Base-by-base conservation (phyloP, 176 grass and related monocot species). In the Oryza rufipogon region DNA sequence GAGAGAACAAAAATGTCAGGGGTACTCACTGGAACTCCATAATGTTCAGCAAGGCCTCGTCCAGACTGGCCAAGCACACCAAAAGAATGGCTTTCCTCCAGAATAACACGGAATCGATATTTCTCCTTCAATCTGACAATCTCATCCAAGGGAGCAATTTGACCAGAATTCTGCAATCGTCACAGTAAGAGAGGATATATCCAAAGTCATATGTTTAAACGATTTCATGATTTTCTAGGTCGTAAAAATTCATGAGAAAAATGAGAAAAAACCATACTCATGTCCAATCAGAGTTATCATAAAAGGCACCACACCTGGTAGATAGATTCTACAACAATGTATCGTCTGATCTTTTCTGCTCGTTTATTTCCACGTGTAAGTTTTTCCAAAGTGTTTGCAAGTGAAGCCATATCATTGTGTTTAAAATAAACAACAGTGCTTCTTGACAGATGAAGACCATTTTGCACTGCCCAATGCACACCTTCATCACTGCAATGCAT, bases 41-140 rank as follows among this genome's bases (percentile, higher is more conserved):
- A 98, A 87, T 93, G 85, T 68, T 98, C 96, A 79, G 96, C 96
- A 88, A 98, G 96, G 80, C 96, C 96, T 33, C 91, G 83, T 2
- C 96, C 96, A 80, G 89, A 91, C 61, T 89, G 93, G 82, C 96
- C 96, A 88, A 98, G 93, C 42, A 95, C 91, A 80, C 92, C 96
- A 93, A 98, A 93, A 60, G 96, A 98, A 91, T 98, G 96, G 12
- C 85, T 92, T 85, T 98, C 96, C 75, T 95, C 96, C 69, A 98
- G 66, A 82, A 98, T 93, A 80, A 98, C 86, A 76, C 89, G 85
- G 85, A 98, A 98, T n/a, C 80, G 80, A 66, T 98, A 98, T 76
- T 92, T 98, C 85, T 98, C 93, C 87, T 95, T 98, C 89, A 98
- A 76, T 69, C 73, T 89, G 47, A 95, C 85, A 90, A 98, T 98